phyloP scores from a whole-genome alignment of 805 yeast species.

The Lipomyces yamadae region DNA sequence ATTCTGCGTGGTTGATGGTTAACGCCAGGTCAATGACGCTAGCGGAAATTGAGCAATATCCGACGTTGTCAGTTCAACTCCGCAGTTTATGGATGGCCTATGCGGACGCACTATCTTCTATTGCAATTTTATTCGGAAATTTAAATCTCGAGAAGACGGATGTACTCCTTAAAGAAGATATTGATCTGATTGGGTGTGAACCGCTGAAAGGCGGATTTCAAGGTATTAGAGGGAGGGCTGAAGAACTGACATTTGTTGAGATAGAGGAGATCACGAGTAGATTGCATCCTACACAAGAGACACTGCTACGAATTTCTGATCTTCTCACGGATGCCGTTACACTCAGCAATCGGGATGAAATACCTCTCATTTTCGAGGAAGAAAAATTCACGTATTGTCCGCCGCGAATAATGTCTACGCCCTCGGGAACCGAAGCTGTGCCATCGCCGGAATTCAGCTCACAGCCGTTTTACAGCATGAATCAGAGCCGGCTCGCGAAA shows the following conservation, averaged over 20 bases:
- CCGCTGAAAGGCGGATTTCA: slow-evolving; percentile 22
- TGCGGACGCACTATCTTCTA: slow-evolving; percentile 19
- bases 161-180: slow-evolving; percentile 32
- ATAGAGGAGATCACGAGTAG: slow-evolving; percentile 25
- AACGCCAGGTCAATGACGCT: not conserved
- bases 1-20: slow-evolving; percentile 27
- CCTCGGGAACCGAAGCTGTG: slow-evolving; percentile 3
- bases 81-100: slow-evolving; percentile 22
- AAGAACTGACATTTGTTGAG: slow-evolving; percentile 11
- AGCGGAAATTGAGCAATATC: not conserved
- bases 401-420: slow-evolving; percentile 11
- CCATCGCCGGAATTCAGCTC: slow-evolving; percentile 22
- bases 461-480: slow-evolving; percentile 4
- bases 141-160: slow-evolving; percentile 18
- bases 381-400: slow-evolving; percentile 11
- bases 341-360: slow-evolving; percentile 16
- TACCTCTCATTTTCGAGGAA: slow-evolving; percentile 27
- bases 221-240: slow-evolving; percentile 24
- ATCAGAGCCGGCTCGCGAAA: not conserved
- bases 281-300: slow-evolving; percentile 27
- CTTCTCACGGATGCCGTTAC: slow-evolving; percentile 27
- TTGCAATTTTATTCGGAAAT: slow-evolving; percentile 14
- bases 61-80: not conserved
- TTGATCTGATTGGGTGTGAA: slow-evolving; percentile 30
- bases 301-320: slow-evolving; percentile 24